Base-by-base conservation (phyloP, 495 filamentous ascomycete species). In the Penicillium cosmopolitanum region DNA sequence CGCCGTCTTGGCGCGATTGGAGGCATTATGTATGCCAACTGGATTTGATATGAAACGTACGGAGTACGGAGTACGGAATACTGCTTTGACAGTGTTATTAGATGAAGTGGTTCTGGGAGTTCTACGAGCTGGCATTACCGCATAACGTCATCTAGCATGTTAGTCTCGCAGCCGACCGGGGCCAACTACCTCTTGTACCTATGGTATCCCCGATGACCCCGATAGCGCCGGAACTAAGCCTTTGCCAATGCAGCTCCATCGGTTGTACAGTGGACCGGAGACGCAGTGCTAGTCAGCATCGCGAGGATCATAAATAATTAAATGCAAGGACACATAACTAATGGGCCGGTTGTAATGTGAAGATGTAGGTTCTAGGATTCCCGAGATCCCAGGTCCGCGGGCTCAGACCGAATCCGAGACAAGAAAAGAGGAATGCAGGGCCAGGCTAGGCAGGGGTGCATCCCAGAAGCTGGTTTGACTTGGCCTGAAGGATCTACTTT, bases 201-300 rank as follows among this genome's bases (percentile, higher is more conserved):
- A 44, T 21, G 42, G 42, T 44, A 44, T 44, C 42, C 51, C n/a
- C 47, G 50, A 31, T 44, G 16, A 52, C 19, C 50, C 50, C 40
- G 34, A 48, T 23, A 21, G 38, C 50, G 23, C 56, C 23, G 46
- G 51, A 66, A 63, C 36, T 58, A 67, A 69, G 67, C 67, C 62
- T 67, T 69, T 61, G 59, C 62, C 65, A 61, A 65, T 50, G 38
- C 56, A 58, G 61, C 54, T 15, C 44, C 44, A n/a, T 36, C 19
- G 19, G 55, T 62, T 23, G 38, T 51, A 57, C 48, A 50, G 46
- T 23, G 34, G 13, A n/a, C 19, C 35, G 44, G 21, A 55, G 1
- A 58, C 36, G 47, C 47, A 7, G 47, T 55, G 35, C 34, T 40
- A 42, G 57, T 57, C 50, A 43, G 46, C 25, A 38, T 55, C 23